Base-by-base conservation (phyloP, 495 filamentous ascomycete species). In the Trichoderma gamsii region DNA sequence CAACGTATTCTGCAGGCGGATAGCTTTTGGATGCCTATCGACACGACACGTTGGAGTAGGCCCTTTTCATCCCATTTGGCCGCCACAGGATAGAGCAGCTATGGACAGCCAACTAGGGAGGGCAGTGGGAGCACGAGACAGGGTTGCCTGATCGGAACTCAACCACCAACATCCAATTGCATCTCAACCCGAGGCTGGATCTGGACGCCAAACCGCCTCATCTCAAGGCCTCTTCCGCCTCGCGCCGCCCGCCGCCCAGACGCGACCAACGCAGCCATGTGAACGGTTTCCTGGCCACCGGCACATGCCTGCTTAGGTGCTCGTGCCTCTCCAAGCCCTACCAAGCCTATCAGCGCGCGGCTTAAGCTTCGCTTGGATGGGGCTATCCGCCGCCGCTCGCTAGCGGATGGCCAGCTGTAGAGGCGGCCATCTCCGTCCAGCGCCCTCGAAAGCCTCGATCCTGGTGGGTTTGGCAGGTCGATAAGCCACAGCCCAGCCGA, bases 401-500 rank as follows among this genome's bases (percentile, higher is more conserved):
- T 61, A 61, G 56, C 23, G 56, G 56, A 13, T 49, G n/a, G 49
- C 49, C 49, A 52, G 49, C 49, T 52, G 49, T 52, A 29, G 56
- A 61, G 25, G 56, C 56, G 56, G 56, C 25, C 56, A 32, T 61
- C 56, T 27, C 56, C 56, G 56, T 61, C 16, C 25, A 23, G 29
- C 56, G 56, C 56, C 49, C n/a, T 52, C 49, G 49, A 52, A 52
- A 52, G 49, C 49, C 25, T 61, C 56, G 56, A 61, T 32, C 35
- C 9, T 25, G 23, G 51, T 59, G 51, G 51, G 51, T 59, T 38
- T 59, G 51, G 11, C 51, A 25, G 51, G 51, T 21, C 21, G 21
- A 21, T 21, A 27, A 59, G 51, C 51, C 51, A 59, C 51, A 59
- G n/a, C 51, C 4, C 51, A 59, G n/a, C 51, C 4, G 27, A 29